Base-by-base conservation (phyloP, 768 basidiomycete genomes). In the Podaxis sp. region DNA sequence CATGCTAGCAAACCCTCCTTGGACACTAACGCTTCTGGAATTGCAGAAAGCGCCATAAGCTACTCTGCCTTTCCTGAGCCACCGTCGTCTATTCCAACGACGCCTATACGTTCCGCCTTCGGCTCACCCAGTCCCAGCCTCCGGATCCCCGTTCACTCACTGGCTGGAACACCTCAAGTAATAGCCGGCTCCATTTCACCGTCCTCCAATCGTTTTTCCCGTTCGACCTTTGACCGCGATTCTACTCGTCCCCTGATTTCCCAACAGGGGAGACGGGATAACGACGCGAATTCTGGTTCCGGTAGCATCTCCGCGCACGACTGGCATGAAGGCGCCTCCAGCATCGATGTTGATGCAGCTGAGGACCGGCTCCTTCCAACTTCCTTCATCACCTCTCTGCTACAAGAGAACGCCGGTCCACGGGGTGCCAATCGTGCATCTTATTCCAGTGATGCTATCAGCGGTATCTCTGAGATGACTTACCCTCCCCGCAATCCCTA, bases 311-410 rank as follows among this genome's bases (percentile, higher is more conserved):
- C 82, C 13, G 76, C 81, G 3, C 72, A 79, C 64, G 82, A 83
- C 66, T 86, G 85, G 83, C 81, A 85, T 61, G 85, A 87, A 67
- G 85, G 82, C 1, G 79, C 82, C 16, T 84, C 84, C 11, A 79
- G 76, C 61, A 81, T 87, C 57, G 79, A 78, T 54, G 76, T 82
- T 53, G 83, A 84, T 70, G 77, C 79, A n/a, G 70, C 77, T 7
- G 84, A 87, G 65, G 82, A 85, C 65, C 76, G 79, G 18, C 71
- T 86, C 47, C 76, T 88, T 21, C 79, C 85, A 6, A 85, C 86
- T 2, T 80, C 83, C 1, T 82, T 87, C 68, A 87, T 87, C 62
- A 86, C 85, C 16, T 77, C 77, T 5, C 72, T 86, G 14, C 75
- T 87, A 13, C 78, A 75, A 63, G 79, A 83, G 63, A 77, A 75